A percentile compares a stretch with the other conserved stretches of the same genome.
These are phyloP conservation scores for Wallacemonas sp. DNA, from an alignment of 208 protist species.

Conservation along the genomic window DNA sequence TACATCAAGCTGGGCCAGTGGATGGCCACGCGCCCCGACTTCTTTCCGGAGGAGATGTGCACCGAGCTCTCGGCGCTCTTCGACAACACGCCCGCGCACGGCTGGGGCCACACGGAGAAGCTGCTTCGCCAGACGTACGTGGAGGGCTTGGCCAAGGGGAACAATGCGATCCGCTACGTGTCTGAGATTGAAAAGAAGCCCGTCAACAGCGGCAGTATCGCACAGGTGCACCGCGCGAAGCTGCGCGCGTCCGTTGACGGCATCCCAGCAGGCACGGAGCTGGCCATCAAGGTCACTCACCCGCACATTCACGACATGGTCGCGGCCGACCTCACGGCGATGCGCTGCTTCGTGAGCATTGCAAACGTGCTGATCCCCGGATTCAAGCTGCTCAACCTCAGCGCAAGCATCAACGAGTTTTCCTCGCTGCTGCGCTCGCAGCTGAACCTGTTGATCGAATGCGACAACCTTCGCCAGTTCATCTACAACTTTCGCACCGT, in stretches of 20 bases:
- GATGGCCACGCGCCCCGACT: constrained; percentile 90
- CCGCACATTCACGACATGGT: constrained; percentile 78
- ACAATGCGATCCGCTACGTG: constrained; percentile 60
- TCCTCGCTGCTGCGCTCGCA: constrained; percentile 78
- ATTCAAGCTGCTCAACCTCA: constrained; percentile 64
- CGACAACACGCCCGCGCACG: constrained; percentile 66
- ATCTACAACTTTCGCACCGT: constrained; percentile 78
- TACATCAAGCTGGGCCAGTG: constrained; percentile 96
- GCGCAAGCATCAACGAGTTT: constrained; percentile 77
- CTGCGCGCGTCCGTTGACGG: constrained; percentile 73
- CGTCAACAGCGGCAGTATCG: constrained; percentile 92
- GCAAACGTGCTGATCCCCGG: constrained; percentile 59
- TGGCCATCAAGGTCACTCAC: constrained; percentile 93
- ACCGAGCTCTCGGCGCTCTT: constrained; percentile 67
- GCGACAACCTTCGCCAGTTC: constrained; percentile 87
- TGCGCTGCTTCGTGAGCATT: constrained; percentile 56
- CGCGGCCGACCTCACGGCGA: constrained; percentile 69
- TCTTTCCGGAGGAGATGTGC: constrained; percentile 86
- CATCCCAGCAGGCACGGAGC: constrained; percentile 74
- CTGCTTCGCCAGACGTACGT: constrained; percentile 51
- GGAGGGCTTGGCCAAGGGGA: constrained; percentile 8
- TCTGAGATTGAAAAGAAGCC: constrained; percentile 79
- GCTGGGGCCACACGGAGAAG: constrained; percentile 76
- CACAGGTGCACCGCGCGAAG: constrained; percentile 88
- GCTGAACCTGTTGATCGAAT: constrained; percentile 85